Evolutionary conservation across 345 rosid species (phyloP), one percentile per base, ranked within the genome.

Genomic region (Durio zibethinus): DNA sequence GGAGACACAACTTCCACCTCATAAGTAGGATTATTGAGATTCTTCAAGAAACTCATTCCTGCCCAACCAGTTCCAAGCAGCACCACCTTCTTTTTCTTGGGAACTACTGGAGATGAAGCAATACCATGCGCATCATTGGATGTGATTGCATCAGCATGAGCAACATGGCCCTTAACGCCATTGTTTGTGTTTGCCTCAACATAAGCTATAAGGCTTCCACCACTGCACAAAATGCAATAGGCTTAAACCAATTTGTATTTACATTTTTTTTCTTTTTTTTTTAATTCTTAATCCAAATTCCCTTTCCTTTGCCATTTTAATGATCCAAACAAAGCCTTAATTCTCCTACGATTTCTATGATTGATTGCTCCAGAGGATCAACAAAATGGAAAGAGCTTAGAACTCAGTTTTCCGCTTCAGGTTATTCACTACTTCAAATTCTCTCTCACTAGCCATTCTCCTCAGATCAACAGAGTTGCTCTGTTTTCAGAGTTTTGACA

Each of bases 21-120:
- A 53, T 94, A 97, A 0, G 77, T 72, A n/a, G 97, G 79, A 77
- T 84, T 80, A 64, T 91, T 79, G 48, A 97, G 79, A 70, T 84
- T 90, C 91, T 88, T 92, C 85, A 94, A 77, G 87, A 97, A 94
- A 83, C 93, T 90, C 4, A 97, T 92, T 68, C 95, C 98, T 7
- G 98, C 98, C 99, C 99, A 97, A 21, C 99, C 99, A 66, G 97
- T 94, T 66, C 99, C 99, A 14, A 97, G 94, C 21, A 97, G 89
- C 82, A 94, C 97, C 78, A 97, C 94, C 85, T 89, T 94, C 90
- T 94, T 97, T 83, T 88, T 94, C 91, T 45, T 90, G 80, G 63
- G 75, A 74, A 85, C 89, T 31, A 77, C 79, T 76, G 81, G 90
- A 65, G 84, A 67, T 4, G 84, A 74, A 35, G 82, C 89, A 81